A percentile compares a stretch with the other conserved stretches of the same genome.
These are phyloP conservation scores for Malania oleifera DNA, from an alignment of 164 flowering plant genomes.

Conservation along the genomic window DNA sequence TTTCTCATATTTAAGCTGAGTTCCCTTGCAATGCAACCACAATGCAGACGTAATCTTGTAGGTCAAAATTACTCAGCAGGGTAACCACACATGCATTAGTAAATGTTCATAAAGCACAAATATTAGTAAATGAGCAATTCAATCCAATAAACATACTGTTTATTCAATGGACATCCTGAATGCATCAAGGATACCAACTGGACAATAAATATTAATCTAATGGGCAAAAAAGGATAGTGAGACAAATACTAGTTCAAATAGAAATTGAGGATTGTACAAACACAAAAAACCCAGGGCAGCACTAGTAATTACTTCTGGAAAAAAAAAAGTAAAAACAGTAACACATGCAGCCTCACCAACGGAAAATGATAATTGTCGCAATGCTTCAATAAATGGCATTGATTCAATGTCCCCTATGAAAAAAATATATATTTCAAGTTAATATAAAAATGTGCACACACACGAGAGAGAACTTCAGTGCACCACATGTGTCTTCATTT, in stretches of 20 bases:
- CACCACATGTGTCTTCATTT: neutral
- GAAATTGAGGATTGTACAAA: neutral
- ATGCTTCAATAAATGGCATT: slow-evolving; percentile 97
- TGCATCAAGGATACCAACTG: too few relatives aligned
- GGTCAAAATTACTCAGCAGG: too few relatives aligned
- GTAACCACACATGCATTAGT: too few relatives aligned
- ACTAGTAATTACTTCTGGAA: neutral
- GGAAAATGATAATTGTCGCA: slow-evolving; percentile 83
- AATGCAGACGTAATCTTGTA: too few relatives aligned
- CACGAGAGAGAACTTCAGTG: neutral
- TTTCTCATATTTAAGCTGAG: neutral
- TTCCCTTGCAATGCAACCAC: too few relatives aligned
- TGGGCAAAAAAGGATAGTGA: too few relatives aligned
- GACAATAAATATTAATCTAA: too few relatives aligned
- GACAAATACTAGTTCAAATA: too few relatives aligned
- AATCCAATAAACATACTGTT: too few relatives aligned
- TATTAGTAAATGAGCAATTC: too few relatives aligned
- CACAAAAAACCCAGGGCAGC: neutral
- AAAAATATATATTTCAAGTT: neutral
- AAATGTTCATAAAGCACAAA: neutral
- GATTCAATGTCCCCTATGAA: slow-evolving; percentile 91
- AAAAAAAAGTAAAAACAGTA: too few relatives aligned
- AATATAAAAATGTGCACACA: neutral
- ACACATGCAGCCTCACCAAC: slow-evolving; percentile 52
- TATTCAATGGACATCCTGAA: too few relatives aligned